Percentiles rank a stretch among this genome's conserved stretches.
These are phyloP conservation scores for Vanderwaltozyma verrucispora DNA, from an alignment of 805 yeast genomes.

Conservation along the genomic window DNA sequence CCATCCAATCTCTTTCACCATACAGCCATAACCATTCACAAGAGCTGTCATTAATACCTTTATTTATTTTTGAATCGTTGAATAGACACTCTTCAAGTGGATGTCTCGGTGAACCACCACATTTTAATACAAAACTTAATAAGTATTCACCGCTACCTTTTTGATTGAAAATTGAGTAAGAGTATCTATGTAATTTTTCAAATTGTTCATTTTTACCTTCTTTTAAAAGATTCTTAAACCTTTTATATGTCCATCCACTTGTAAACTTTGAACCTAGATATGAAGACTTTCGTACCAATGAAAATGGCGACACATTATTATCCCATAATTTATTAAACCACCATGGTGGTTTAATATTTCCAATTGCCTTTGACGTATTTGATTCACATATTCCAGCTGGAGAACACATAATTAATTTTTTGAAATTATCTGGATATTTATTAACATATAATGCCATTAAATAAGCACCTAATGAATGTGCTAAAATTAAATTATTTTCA, in stretches of 20 bases:
- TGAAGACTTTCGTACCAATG: conserved; percentile 65
- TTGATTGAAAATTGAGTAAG: conserved; percentile 76
- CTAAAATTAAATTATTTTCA: conserved; percentile 47
- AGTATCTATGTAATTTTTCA: conserved; percentile 57
- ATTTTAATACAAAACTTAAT: conserved; percentile 70
- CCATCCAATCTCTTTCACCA: conserved; percentile 73
- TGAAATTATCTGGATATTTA: conserved; percentile 48
- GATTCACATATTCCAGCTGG: conserved; percentile 66
- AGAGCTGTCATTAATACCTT: conserved; percentile 33
- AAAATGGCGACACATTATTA: conserved; percentile 74
- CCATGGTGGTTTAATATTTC: conserved; percentile 40
- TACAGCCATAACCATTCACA: conserved; percentile 75
- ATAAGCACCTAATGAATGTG: conserved; percentile 94
- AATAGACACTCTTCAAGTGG: conserved; percentile 41
- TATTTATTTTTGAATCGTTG: conserved; percentile 1
- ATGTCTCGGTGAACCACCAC: conserved; percentile 82
- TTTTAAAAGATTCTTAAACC: conserved; percentile 53
- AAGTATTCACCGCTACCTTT: conserved; percentile 92
- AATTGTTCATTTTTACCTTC: conserved; percentile 19
- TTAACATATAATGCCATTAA: conserved; percentile 59
- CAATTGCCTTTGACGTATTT: conserved; percentile 32
- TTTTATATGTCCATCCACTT: conserved; percentile 79
- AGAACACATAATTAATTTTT: conserved; percentile 65
- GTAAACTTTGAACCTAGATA: conserved; percentile 77
- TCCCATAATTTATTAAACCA: conserved; percentile 86